A percentile compares a stretch with the other conserved stretches of the same genome.
Conservation (phyloP, 139 green algal species). For the Raphidocelis subcapitata region DNA sequence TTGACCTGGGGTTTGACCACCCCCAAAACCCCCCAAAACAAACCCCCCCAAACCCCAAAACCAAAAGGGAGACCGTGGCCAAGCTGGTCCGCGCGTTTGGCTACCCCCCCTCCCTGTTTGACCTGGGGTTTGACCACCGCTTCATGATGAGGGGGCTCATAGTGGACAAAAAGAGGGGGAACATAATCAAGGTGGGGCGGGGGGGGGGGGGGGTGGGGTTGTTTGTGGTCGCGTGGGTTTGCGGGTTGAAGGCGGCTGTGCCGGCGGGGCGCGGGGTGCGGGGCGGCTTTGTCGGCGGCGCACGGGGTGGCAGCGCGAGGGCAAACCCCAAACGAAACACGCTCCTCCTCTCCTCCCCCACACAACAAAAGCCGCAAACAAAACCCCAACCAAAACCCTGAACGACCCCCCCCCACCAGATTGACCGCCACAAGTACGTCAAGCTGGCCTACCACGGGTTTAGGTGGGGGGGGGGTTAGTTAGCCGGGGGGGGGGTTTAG, state of each 20-base stretch:
- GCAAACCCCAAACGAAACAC: too few species aligned
- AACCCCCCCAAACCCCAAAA: too few species aligned
- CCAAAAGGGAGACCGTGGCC: constrained; percentile 78
- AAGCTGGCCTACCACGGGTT: constrained; percentile 98
- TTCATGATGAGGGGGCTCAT: constrained; percentile 95
- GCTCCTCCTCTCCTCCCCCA: background rate
- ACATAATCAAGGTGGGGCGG: constrained; percentile 70
- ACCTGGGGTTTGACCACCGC: constrained; percentile 82
- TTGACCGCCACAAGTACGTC: constrained; percentile 97
- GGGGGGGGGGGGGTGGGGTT: background rate
- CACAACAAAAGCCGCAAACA: too few species aligned
- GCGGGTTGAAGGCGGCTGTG: too few species aligned
- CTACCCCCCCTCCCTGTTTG: constrained; percentile 64
- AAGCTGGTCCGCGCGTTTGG: constrained; percentile 80
- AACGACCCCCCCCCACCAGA: too few species aligned
- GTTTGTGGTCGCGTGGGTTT: background rate
- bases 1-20: constrained; percentile 72
- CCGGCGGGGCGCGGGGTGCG: too few species aligned
- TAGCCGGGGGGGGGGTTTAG: background rate
- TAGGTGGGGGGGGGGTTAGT: constrained; percentile 58
- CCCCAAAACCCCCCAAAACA: too few species aligned
- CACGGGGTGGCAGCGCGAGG: too few species aligned
- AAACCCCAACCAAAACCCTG: too few species aligned
- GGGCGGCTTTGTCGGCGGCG: too few species aligned
- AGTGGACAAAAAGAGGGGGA: constrained; percentile 90